phyloP scores from a whole-genome alignment of 768 basidiomycete genomes.

The Lactarius pseudohatsudake region DNA sequence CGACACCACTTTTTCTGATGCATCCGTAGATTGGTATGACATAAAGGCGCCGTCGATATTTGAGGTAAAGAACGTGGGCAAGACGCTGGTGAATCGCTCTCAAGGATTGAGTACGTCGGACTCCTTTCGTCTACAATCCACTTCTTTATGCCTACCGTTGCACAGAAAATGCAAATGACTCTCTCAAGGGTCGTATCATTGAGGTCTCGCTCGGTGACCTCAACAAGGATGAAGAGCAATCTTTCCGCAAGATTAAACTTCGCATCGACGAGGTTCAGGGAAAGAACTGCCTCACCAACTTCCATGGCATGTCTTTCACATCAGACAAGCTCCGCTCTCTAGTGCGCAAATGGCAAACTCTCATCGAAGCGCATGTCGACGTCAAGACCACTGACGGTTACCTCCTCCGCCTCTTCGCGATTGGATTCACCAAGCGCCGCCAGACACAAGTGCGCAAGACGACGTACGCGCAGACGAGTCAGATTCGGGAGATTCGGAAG shows the following conservation, averaged over 20 bases:
- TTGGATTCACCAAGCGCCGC: conserved; percentile 98
- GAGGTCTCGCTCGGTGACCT: conserved; percentile 97
- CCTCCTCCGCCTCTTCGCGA: conserved; percentile 97
- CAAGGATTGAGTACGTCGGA: conserved; percentile 88
- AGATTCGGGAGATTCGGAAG: conserved; percentile 95
- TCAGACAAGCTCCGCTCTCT: conserved; percentile 99
- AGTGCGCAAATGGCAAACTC: conserved; percentile 99
- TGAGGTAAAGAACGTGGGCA: conserved; percentile 94
- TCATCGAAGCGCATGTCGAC: conserved; percentile 98
- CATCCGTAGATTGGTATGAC: conserved; percentile 91
- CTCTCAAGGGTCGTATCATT: conserved; percentile 92
- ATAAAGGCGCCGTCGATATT: conserved; percentile 98
- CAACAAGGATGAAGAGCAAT: conserved; percentile 99
- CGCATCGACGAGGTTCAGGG: conserved; percentile 96
- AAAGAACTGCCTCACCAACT: conserved; percentile 99
- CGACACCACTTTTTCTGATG: neutral
- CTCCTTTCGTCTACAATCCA: conserved; percentile 3
- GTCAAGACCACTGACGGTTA: conserved; percentile 99
- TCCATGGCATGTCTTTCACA: conserved; percentile 99
- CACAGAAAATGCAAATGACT: conserved; percentile 97
- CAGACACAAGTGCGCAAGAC: conserved; percentile 98
- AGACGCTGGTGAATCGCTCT: conserved; percentile 97
- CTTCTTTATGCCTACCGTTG: conserved; percentile 24
- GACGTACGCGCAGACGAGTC: conserved; percentile 93
- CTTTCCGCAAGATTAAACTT: conserved; percentile 99